Conservation (phyloP, 2,329 filamentous ascomycete species). For the Ilyonectria sp. region DNA sequence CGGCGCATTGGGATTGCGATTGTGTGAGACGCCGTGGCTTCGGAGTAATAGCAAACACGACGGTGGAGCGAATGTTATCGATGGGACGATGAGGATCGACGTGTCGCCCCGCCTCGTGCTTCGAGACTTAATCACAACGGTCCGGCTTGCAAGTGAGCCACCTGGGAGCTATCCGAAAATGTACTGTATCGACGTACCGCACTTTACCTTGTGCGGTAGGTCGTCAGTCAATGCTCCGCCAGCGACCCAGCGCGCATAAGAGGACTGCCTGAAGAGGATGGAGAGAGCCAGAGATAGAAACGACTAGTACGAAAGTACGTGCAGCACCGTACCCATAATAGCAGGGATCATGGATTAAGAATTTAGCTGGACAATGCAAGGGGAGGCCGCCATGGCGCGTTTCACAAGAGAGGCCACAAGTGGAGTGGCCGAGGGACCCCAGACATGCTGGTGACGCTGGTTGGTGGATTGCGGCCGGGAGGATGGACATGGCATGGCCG, state of each 20-base stretch:
- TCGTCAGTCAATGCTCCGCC: background rate
- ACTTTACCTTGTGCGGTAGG: background rate
- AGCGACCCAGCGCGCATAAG: background rate
- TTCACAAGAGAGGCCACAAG: constrained; percentile 25
- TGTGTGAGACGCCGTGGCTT: constrained; percentile 12
- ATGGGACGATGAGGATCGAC: constrained; percentile 40
- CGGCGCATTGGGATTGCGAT: background rate
- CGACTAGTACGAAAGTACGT: background rate
- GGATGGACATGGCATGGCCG: background rate
- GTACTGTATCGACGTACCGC: background rate
- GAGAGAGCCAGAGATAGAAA: constrained; percentile 1
- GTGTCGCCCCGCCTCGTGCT: constrained; percentile 12
- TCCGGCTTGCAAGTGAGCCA: background rate
- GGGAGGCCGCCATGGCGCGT: constrained; percentile 32
- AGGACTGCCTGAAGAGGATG: constrained; percentile 4
- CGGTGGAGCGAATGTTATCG: constrained; percentile 28
- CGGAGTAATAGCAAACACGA: constrained; percentile 12
- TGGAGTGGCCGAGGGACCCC: constrained; percentile 13
- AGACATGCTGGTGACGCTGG: constrained; percentile 13
- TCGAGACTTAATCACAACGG: constrained; percentile 23
- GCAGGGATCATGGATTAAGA: constrained; percentile 16
- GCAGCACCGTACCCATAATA: background rate
- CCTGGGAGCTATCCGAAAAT: background rate
- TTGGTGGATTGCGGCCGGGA: constrained; percentile 25
- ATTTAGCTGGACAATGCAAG: constrained; percentile 23